A percentile compares a stretch with the other conserved stretches of the same genome.
Evolutionary conservation across 2,329 filamentous ascomycete species (phyloP).

Genomic region (Neonectria hederae): DNA sequence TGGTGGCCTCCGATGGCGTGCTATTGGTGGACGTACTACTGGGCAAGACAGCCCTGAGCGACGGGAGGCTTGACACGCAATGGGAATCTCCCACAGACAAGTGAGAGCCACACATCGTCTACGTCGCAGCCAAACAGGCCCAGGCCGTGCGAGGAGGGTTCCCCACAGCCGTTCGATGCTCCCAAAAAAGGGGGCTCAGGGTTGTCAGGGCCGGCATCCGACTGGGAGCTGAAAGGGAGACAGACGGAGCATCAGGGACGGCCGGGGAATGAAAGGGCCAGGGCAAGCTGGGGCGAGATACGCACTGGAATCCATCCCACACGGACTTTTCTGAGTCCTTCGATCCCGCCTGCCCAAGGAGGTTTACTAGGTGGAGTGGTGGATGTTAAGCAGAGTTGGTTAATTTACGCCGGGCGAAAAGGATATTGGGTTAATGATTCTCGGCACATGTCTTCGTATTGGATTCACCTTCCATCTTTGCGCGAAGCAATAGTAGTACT

Average conservation of each 20-base stretch:
- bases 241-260: slow-evolving; percentile 13
- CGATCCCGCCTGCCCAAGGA: slow-evolving; percentile 1
- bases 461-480: background rate
- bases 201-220: slow-evolving; percentile 14
- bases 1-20: slow-evolving; percentile 5
- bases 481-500: background rate
- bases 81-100: background rate
- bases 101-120: too few species aligned
- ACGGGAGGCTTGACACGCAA: slow-evolving; percentile 2
- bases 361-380: slow-evolving; percentile 7
- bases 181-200: slow-evolving; percentile 33
- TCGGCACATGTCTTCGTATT: background rate
- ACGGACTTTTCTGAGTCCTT: slow-evolving; percentile 20
- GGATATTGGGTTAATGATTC: slow-evolving; percentile 2
- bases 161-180: slow-evolving; percentile 32
- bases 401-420: slow-evolving; percentile 14
- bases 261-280: background rate
- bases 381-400: slow-evolving; percentile 5
- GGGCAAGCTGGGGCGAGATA: slow-evolving; percentile 8
- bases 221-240: slow-evolving; percentile 31
- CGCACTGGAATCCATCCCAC: slow-evolving; percentile 14
- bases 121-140: background rate
- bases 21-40: slow-evolving; percentile 9
- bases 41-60: background rate
- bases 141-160: background rate